A percentile compares a stretch with the other conserved stretches of the same genome.
Conservation (phyloP, 441 rosid species). For the Populus hybrid region DNA sequence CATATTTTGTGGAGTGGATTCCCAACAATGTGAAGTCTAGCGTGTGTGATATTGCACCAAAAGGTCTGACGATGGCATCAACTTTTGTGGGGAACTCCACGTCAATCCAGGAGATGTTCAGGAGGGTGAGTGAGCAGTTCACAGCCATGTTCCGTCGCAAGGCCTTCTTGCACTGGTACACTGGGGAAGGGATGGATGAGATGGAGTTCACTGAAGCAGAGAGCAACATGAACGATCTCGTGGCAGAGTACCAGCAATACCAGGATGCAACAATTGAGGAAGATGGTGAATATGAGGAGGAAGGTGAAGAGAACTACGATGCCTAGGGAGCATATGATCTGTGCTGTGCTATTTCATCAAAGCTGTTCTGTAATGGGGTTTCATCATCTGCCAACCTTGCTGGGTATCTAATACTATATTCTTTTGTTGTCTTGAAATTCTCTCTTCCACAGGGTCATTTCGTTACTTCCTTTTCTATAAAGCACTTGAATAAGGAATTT, state of each 20-base stretch:
- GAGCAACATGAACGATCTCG: slow-evolving; percentile 78
- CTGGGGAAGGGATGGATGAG: slow-evolving; percentile 80
- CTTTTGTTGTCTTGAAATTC: slow-evolving; percentile 11
- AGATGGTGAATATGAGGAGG: slow-evolving; percentile 49
- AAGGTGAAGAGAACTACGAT: slow-evolving; percentile 33
- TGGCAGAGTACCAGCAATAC: slow-evolving; percentile 73
- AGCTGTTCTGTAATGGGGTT: not conserved
- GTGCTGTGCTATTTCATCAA: not conserved
- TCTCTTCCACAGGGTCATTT: slow-evolving; percentile 7
- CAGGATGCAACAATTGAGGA: slow-evolving; percentile 74
- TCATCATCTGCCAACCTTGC: not conserved
- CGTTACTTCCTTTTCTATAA: not conserved
- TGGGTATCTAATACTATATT: slow-evolving; percentile 16
- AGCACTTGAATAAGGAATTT: slow-evolving; percentile 8
- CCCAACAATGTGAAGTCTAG: slow-evolving; percentile 91
- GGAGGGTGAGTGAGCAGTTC: slow-evolving; percentile 79
- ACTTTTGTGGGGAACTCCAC: slow-evolving; percentile 76
- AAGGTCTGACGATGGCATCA: slow-evolving; percentile 64
- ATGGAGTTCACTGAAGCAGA: slow-evolving; percentile 84
- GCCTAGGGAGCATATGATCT: slow-evolving; percentile 6
- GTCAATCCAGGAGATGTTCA: slow-evolving; percentile 77
- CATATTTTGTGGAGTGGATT: slow-evolving; percentile 93
- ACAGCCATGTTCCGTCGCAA: slow-evolving; percentile 83
- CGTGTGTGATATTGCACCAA: slow-evolving; percentile 81
- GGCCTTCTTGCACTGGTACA: slow-evolving; percentile 80